phyloP scores from a whole-genome alignment of 2,329 filamentous ascomycete species.

The Macrophomina tecta region DNA sequence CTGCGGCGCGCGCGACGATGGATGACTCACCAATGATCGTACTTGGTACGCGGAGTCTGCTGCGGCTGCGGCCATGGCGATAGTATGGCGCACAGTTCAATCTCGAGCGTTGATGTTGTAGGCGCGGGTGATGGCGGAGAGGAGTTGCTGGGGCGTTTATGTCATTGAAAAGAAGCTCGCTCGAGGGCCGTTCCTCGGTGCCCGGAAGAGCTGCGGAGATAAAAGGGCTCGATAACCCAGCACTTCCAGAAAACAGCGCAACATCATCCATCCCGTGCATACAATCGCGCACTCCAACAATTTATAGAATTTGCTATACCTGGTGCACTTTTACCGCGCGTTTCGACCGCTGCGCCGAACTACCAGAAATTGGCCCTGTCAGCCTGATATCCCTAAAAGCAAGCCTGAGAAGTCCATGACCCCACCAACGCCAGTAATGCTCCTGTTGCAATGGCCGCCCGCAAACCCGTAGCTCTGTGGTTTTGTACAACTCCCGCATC shows the following conservation, averaged over 20 bases:
- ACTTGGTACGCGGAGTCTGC: conserved; percentile 47
- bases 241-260: conserved; percentile 5
- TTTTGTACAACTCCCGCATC: conserved; percentile 4
- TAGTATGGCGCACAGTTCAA: not conserved
- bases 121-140: conserved; percentile 17
- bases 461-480: conserved; percentile 12
- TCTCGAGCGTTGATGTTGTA: not conserved
- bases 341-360: conserved; percentile 16
- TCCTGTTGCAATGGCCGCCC: conserved; percentile 8
- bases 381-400: conserved; percentile 26
- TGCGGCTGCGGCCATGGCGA: conserved; percentile 36
- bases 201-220: conserved; percentile 17
- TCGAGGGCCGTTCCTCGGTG: conserved; percentile 19
- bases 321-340: conserved; percentile 14
- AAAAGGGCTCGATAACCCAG: not conserved
- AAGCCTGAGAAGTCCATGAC: conserved; percentile 23
- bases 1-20: not conserved
- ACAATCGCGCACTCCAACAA: not conserved
- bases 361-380: conserved; percentile 25
- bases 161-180: conserved; percentile 27
- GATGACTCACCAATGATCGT: conserved; percentile 46
- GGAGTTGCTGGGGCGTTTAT: conserved; percentile 22
- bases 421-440: conserved; percentile 24
- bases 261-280: not conserved
- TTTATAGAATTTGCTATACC: conserved; percentile 15